Base-by-base conservation (phyloP, 179 eudicot genomes). In the Beta lomatogona region DNA sequence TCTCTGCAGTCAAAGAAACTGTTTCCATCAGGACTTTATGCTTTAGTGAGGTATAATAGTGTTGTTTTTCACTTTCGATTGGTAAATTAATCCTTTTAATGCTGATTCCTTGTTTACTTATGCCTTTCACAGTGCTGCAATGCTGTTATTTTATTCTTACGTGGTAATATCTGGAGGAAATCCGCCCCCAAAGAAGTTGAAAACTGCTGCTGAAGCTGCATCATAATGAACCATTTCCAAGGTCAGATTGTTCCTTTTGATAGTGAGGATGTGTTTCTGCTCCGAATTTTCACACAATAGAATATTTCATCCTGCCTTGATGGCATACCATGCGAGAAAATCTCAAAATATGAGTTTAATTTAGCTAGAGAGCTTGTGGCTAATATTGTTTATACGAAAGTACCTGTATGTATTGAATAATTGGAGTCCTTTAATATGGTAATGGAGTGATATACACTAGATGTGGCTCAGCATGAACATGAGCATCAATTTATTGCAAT, bases 141-240 rank as follows among this genome's bases (percentile, higher is more conserved):
- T 95, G 99, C 81, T 95, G 67, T 83, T 87, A 84, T 92, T 93
- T 82, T 95, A 92, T 85, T 75, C 92, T 19, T 95, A 95, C 22
- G 98, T 95, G 81, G 84, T 95, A 78, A 15, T 91, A 64, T 88
- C 97, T 61, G 98, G 98, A 76, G 97, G 97, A 77, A 95, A 93
- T 83, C 95, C 97, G 46, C 93, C 97, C 18, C 94, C 97, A 52
- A 93, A 95, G 88, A 93, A 92, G 88, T 67, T 83, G 85, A 90
- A 88, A 80, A 55, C 88, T 46, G 68, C 87, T 15, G 88, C 81
- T 2, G 84, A 75, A 55, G 86, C 71, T 76, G 81, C 87, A 64
- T 89, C 87, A 65, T 89, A 79, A 78, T 79, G 71, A 84, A 57
- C 71, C 78, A 65, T 53, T 25, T 68, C 75, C 55, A 44, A 80